A percentile compares a stretch with the other conserved stretches of the same genome.
These are phyloP conservation scores for Talaromyces nanjingensis DNA, from an alignment of 495 filamentous ascomycete species.

Conservation along the genomic window DNA sequence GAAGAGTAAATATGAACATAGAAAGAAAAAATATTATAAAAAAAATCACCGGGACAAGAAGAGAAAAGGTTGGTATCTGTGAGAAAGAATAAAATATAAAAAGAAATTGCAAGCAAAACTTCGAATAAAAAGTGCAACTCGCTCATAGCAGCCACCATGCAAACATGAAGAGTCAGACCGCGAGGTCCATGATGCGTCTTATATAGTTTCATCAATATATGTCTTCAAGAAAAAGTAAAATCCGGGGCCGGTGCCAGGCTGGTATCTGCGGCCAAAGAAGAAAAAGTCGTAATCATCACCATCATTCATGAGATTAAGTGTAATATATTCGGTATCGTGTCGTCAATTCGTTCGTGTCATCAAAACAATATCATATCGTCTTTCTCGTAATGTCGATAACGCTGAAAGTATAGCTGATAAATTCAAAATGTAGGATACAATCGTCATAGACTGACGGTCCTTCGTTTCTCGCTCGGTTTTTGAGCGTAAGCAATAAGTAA, in stretches of 20 bases:
- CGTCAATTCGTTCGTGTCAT: neutral
- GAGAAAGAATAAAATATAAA: neutral
- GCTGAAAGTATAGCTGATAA: neutral
- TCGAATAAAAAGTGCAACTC: neutral
- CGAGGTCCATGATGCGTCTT: slow-evolving; percentile 11
- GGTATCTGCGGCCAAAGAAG: neutral
- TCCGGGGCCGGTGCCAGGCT: too few species aligned
- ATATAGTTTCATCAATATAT: slow-evolving; percentile 5
- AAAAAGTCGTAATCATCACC: neutral
- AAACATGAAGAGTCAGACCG: slow-evolving; percentile 4
- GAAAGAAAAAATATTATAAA: neutral
- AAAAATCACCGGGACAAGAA: neutral
- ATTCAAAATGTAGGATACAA: neutral
- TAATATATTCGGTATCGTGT: neutral
- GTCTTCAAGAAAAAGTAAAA: neutral
- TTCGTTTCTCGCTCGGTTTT: slow-evolving; percentile 58
- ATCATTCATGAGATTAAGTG: neutral
- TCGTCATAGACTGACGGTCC: slow-evolving; percentile 49
- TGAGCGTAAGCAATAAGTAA: slow-evolving; percentile 87
- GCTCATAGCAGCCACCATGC: slow-evolving; percentile 1
- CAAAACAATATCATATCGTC: neutral
- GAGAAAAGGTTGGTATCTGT: slow-evolving; percentile 1
- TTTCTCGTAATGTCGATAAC: neutral
- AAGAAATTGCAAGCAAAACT: neutral
- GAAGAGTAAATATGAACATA: neutral